A percentile compares a stretch with the other conserved stretches of the same genome.
Evolutionary conservation across 257 asterid genomes (phyloP).

Genomic region (Solanum bukasovii): DNA sequence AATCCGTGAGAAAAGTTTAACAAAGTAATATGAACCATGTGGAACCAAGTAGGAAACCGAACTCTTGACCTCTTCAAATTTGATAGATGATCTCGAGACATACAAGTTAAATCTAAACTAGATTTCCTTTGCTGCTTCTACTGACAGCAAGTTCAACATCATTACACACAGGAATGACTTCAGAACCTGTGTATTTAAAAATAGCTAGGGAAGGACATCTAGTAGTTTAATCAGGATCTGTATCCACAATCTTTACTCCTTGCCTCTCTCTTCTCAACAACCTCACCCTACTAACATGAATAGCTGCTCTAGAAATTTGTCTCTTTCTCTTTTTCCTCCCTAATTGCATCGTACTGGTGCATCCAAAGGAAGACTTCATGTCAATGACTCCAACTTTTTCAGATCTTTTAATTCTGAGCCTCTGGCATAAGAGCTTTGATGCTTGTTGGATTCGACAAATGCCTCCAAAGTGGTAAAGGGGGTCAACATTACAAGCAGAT

Average conservation of each 20-base stretch:
- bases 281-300: conserved; percentile 49
- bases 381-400: conserved; percentile 17
- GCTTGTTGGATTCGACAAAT: conserved; percentile 52
- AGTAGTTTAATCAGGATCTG: conserved; percentile 8
- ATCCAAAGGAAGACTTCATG: conserved; percentile 13
- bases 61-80: neutral
- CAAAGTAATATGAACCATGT: neutral
- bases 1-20: neutral
- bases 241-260: conserved; percentile 44
- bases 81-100: neutral
- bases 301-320: conserved; percentile 18
- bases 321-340: conserved; percentile 33
- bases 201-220: neutral
- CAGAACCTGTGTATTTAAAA: neutral
- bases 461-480: conserved; percentile 46
- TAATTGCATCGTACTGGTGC: neutral
- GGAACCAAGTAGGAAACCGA: neutral
- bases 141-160: neutral
- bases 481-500: conserved; percentile 39
- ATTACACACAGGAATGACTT: conserved; percentile 1
- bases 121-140: neutral
- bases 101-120: neutral
- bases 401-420: conserved; percentile 13
- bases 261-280: conserved; percentile 44
- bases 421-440: conserved; percentile 26